Percentiles rank a stretch among this genome's conserved stretches.
phyloP scores from a whole-genome alignment of 2,329 filamentous ascomycete species.

The Cercospora sp. region DNA sequence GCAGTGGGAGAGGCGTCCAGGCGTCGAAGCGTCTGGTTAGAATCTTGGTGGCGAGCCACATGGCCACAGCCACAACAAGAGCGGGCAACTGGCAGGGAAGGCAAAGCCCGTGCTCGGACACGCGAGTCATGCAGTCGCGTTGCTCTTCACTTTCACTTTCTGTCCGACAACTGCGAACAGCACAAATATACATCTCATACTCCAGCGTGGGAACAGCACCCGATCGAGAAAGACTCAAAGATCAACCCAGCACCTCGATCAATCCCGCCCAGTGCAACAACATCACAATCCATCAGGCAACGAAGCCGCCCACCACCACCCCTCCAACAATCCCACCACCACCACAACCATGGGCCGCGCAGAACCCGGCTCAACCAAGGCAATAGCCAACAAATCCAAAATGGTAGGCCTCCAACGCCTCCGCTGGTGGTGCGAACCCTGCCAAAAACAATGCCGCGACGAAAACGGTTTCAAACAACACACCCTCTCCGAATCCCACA shows the following conservation, averaged over 20 bases:
- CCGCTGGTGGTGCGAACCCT: constrained; percentile 86
- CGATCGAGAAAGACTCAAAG: neutral
- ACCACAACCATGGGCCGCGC: constrained; percentile 76
- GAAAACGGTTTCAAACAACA: constrained; percentile 88
- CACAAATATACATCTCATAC: neutral
- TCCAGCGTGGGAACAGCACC: neutral
- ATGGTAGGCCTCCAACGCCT: constrained; percentile 74
- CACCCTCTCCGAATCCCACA: constrained; percentile 78
- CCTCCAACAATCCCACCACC: neutral
- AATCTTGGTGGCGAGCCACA: neutral
- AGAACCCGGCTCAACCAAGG: constrained; percentile 88
- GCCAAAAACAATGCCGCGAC: constrained; percentile 74
- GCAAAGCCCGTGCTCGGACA: neutral
- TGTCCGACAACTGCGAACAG: constrained; percentile 1
- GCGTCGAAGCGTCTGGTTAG: neutral
- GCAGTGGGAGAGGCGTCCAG: neutral
- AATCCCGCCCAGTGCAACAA: neutral
- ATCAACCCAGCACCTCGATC: neutral
- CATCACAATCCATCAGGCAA: constrained; percentile 11
- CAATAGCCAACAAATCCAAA: constrained; percentile 88
- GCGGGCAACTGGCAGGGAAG: neutral
- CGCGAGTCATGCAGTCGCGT: neutral
- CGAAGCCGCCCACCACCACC: constrained; percentile 9
- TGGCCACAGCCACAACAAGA: neutral
- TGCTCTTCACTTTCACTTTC: neutral